phyloP scores from a whole-genome alignment of 2,329 filamentous ascomycete species.

The Chalaropsis ovoidea region DNA sequence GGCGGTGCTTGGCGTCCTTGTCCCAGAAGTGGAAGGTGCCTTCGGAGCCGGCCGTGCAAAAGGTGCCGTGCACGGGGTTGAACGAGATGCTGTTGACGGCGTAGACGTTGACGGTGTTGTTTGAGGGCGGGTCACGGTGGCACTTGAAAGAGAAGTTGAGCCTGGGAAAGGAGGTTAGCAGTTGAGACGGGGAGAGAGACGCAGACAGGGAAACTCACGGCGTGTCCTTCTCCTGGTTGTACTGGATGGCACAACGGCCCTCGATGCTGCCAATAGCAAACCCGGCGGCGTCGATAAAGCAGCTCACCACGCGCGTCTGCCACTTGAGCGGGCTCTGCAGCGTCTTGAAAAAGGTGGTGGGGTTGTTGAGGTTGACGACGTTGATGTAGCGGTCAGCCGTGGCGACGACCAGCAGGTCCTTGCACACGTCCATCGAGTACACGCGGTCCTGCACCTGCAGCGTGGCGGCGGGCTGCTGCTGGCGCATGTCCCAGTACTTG shows the following conservation, averaged over 20 bases:
- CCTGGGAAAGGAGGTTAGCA: slow-evolving; percentile 33
- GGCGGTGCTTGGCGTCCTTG: slow-evolving; percentile 76
- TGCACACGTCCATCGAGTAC: slow-evolving; percentile 85
- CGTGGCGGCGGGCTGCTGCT: slow-evolving; percentile 53
- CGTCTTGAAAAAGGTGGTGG: slow-evolving; percentile 88
- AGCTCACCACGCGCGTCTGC: slow-evolving; percentile 92
- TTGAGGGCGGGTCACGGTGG: slow-evolving; percentile 70
- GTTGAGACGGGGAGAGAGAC: background rate
- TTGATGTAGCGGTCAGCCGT: slow-evolving; percentile 96
- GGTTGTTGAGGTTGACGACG: slow-evolving; percentile 81
- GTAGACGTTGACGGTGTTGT: slow-evolving; percentile 78
- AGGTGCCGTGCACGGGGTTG: slow-evolving; percentile 94
- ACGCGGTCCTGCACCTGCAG: slow-evolving; percentile 64
- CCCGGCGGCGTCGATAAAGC: slow-evolving; percentile 82
- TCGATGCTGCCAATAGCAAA: slow-evolving; percentile 96
- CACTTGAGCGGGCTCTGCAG: slow-evolving; percentile 94
- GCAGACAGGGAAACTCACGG: slow-evolving; percentile 39
- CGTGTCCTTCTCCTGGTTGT: slow-evolving; percentile 90
- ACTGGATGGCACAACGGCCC: slow-evolving; percentile 94
- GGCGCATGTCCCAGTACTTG: slow-evolving; percentile 78
- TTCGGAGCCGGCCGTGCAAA: slow-evolving; percentile 89
- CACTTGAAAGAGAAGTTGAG: slow-evolving; percentile 99
- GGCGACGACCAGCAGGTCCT: slow-evolving; percentile 79
- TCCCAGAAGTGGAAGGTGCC: slow-evolving; percentile 98
- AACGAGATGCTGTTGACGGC: slow-evolving; percentile 96